Percentiles rank a stretch among this genome's conserved stretches.
phyloP scores from a whole-genome alignment of 2,329 filamentous ascomycete species.

The Epichloe coenophiala region DNA sequence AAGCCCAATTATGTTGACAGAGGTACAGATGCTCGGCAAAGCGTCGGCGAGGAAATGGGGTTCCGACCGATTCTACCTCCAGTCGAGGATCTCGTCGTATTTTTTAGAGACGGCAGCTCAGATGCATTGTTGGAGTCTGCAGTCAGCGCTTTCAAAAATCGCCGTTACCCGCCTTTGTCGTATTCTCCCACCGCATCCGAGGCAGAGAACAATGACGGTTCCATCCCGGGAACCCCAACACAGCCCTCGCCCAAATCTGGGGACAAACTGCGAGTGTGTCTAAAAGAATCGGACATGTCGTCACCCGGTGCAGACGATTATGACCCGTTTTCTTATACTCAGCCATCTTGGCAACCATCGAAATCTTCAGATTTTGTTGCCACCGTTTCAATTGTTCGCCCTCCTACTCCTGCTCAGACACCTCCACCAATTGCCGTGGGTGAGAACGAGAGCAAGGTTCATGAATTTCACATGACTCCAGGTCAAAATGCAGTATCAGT shows the following conservation, averaged over 20 bases:
- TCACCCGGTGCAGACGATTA: conserved; percentile 24
- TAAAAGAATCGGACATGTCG: not conserved
- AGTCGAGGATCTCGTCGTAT: conserved; percentile 42
- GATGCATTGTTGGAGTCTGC: conserved; percentile 32
- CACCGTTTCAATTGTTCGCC: conserved; percentile 17
- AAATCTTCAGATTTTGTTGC: conserved; percentile 11
- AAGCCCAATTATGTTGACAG: conserved; percentile 23
- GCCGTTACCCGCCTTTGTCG: conserved; percentile 14
- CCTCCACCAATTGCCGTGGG: conserved; percentile 19
- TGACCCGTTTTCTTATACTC: conserved; percentile 30
- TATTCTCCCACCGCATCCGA: conserved; percentile 12
- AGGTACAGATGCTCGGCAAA: conserved; percentile 23
- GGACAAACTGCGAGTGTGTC: not conserved
- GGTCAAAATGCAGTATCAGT: conserved; percentile 36
- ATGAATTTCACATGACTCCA: conserved; percentile 27
- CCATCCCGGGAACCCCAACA: conserved; percentile 15
- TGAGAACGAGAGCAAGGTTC: conserved; percentile 26
- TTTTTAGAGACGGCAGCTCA: conserved; percentile 31
- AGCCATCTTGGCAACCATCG: conserved; percentile 13
- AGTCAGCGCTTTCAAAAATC: conserved; percentile 28
- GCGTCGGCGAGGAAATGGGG: conserved; percentile 7
- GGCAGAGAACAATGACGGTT: conserved; percentile 8
- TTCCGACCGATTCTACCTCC: conserved; percentile 36
- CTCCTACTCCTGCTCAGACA: conserved; percentile 31
- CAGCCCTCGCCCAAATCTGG: conserved; percentile 1